Conservation (phyloP, 225 moss, liverwort and hornwort genomes). For the Bryoerythrophyllum caledonicum region DNA sequence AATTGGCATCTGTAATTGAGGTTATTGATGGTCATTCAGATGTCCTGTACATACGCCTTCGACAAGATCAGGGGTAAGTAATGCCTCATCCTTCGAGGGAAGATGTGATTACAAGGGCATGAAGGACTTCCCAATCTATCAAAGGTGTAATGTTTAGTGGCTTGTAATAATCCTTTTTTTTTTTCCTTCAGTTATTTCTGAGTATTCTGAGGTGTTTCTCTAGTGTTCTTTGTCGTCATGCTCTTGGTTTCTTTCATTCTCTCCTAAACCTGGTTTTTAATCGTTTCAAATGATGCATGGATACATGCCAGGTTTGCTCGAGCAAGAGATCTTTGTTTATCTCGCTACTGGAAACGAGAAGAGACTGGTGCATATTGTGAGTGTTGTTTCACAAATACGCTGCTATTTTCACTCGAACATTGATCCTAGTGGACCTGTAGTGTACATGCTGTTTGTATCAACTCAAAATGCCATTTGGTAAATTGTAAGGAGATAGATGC, state of each 20-base stretch:
- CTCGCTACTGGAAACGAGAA: slow-evolving; percentile 78
- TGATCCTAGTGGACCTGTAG: slow-evolving; percentile 7
- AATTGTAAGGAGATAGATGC: not conserved
- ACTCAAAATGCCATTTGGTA: slow-evolving; percentile 2
- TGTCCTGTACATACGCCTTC: slow-evolving; percentile 59
- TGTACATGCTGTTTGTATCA: slow-evolving; percentile 7
- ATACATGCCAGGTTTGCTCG: slow-evolving; percentile 50
- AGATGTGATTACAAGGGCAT: not conserved
- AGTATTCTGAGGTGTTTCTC: not conserved
- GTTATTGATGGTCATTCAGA: slow-evolving; percentile 76
- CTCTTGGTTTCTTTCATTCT: slow-evolving; percentile 9
- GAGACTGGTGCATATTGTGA: slow-evolving; percentile 76
- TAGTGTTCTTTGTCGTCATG: not conserved
- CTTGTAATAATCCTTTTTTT: not conserved
- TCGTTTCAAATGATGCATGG: slow-evolving; percentile 13
- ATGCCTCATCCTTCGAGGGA: not conserved
- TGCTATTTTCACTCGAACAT: slow-evolving; percentile 9
- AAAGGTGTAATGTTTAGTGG: not conserved
- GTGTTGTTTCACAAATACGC: slow-evolving; percentile 18
- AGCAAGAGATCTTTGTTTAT: slow-evolving; percentile 68
- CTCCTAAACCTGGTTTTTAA: not conserved
- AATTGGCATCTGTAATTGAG: slow-evolving; percentile 58
- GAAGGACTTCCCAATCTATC: not conserved
- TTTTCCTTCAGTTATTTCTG: not conserved
- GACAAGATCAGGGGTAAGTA: slow-evolving; percentile 66